Evolutionary conservation across 1,284 basidiomycete species (phyloP), one percentile per base, ranked within the genome.

Genomic region (Cryptococcus wingfieldii): DNA sequence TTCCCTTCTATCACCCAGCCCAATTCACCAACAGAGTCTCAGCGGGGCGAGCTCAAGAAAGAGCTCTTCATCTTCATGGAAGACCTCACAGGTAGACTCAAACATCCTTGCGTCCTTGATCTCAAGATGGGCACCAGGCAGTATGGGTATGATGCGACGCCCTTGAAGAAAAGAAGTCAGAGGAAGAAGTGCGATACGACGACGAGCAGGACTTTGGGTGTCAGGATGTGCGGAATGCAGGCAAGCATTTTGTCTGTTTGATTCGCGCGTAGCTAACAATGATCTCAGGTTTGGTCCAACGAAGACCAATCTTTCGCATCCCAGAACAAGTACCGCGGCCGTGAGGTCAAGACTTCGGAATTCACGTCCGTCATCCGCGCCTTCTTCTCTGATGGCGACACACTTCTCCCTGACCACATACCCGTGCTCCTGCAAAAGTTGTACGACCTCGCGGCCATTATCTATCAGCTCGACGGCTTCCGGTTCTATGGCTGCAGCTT

Each of bases 41-140:
- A 25, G 16, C 12, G 13, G 19, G 23, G 10, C 16, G 46, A 87
- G 47, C 84, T 89, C 1, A 85, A 94, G 16, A 93, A 96, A 76
- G 93, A 97, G 74, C 88, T 98, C 71, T 99, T 98, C 76, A 93
- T 99, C 65, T 82, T 98, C 61, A 95, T 99, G 90, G 95, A 99
- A 77, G 96, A 99, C 71, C 80, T 99, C 45, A 99, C 95, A 1
- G 96, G 96, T 19, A 81, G 89, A n/a, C 78, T 98, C 65, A 94
- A 89, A 74, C 85, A 85, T 51, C 91, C 96, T 4, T 99, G 95
- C 71, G 96, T 99, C 43, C 84, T 98, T 63, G 95, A 99, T 77
- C 80, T 98, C 67, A 99, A 98, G 81, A 98, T 98, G 95, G 95
- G 95, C 13, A 98, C 94, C 37, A 83, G 95, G 43, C 95, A 99